Conservation (phyloP, 345 rosid genomes). For the Sisymbrium altissimum region DNA sequence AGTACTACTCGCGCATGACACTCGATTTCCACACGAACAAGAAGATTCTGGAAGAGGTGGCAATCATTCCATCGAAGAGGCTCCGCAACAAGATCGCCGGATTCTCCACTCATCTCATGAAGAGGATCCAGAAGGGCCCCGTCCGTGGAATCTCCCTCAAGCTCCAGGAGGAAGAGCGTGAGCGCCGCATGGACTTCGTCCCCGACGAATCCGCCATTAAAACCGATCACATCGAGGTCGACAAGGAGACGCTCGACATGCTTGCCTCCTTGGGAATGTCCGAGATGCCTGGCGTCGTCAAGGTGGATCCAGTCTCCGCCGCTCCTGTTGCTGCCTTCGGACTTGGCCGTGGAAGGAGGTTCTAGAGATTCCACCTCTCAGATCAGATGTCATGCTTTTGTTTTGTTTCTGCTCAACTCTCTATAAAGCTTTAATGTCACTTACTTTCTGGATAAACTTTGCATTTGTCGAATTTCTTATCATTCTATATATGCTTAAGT, state of each 20-base stretch:
- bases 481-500: no score
- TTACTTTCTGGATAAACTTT: not conserved
- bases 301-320: conserved; percentile 40
- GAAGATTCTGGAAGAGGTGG: conserved; percentile 63
- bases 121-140: conserved; percentile 67
- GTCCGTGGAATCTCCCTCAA: conserved; percentile 72
- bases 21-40: conserved; percentile 72
- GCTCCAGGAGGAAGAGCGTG: conserved; percentile 76
- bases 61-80: conserved; percentile 63
- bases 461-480: not conserved
- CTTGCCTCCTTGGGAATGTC: conserved; percentile 62
- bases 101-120: conserved; percentile 68
- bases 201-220: conserved; percentile 70
- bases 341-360: conserved; percentile 43
- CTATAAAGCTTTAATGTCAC: conserved; percentile 2
- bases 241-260: conserved; percentile 68
- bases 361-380: conserved; percentile 22
- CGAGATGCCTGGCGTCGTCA: conserved; percentile 41
- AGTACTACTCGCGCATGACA: conserved; percentile 66
- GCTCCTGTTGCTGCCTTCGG: conserved; percentile 18
- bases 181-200: conserved; percentile 74
- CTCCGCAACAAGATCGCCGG: conserved; percentile 81
- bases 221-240: conserved; percentile 54
- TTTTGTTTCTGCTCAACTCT: not conserved
- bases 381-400: no score